Percentiles rank a stretch among this genome's conserved stretches.
These are phyloP conservation scores for Aureobasidium sp. DNA, from an alignment of 2,329 filamentous ascomycete species.

Conservation along the genomic window DNA sequence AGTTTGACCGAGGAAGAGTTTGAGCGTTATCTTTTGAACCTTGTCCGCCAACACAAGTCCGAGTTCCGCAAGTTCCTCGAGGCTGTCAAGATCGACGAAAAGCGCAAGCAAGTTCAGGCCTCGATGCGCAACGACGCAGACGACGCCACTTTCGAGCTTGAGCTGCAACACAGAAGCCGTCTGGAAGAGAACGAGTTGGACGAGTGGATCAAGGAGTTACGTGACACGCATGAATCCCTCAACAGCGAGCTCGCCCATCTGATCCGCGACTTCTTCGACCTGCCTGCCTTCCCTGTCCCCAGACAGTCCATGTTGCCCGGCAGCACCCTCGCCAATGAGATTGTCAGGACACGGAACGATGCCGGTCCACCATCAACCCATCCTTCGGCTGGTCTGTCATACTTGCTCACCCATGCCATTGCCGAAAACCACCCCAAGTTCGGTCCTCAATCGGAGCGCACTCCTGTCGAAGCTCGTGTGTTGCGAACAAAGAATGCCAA, in stretches of 20 bases:
- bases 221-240: conserved; percentile 41
- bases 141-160: conserved; percentile 5
- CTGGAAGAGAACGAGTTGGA: conserved; percentile 15
- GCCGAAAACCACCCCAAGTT: conserved; percentile 54
- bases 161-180: conserved; percentile 5
- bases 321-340: neutral
- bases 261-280: conserved; percentile 50
- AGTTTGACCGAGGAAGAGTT: conserved; percentile 52
- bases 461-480: conserved; percentile 53
- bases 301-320: conserved; percentile 17
- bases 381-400: conserved; percentile 58
- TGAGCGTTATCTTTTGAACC: conserved; percentile 42
- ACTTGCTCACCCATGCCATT: conserved; percentile 49
- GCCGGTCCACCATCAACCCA: conserved; percentile 54
- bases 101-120: conserved; percentile 15
- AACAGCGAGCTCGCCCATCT: conserved; percentile 46
- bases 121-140: conserved; percentile 12
- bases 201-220: conserved; percentile 31
- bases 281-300: conserved; percentile 41
- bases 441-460: conserved; percentile 49
- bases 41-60: conserved; percentile 31
- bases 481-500: conserved; percentile 41
- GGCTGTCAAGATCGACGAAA: conserved; percentile 19
- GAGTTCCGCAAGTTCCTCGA: conserved; percentile 28
- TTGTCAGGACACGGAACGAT: neutral